Evolutionary conservation across 2,329 filamentous ascomycete genomes (phyloP).

Genomic region (Paecilomyces variotii): DNA sequence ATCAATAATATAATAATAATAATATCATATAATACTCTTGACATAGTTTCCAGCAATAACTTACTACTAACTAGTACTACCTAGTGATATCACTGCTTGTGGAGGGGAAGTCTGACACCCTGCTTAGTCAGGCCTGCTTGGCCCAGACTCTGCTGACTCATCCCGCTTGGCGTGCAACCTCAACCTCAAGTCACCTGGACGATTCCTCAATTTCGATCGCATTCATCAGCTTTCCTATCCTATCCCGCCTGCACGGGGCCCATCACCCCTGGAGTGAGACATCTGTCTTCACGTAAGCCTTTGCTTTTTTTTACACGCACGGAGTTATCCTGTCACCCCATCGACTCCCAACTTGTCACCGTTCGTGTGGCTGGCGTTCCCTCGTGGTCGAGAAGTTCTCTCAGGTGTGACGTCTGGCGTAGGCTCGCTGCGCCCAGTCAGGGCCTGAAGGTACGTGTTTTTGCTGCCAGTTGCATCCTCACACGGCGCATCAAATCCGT

Average conservation of each 20-base stretch:
- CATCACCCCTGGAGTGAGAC: not conserved
- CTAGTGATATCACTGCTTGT: not conserved
- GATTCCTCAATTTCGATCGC: not conserved
- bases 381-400: conserved; percentile 5
- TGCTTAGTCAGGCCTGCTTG: not conserved
- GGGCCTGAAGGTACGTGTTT: conserved; percentile 36
- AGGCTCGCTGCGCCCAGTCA: conserved; percentile 25
- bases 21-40: too few relatives aligned
- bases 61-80: too few relatives aligned
- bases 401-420: conserved; percentile 28
- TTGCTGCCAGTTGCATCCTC: conserved; percentile 19
- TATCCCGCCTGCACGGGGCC: not conserved
- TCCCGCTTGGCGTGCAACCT: not conserved
- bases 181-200: not conserved
- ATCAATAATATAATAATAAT: too few relatives aligned
- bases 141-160: not conserved
- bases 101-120: not conserved
- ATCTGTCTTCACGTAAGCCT: not conserved
- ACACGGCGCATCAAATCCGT: conserved; percentile 21
- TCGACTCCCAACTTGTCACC: not conserved
- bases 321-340: not conserved
- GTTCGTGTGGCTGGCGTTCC: not conserved
- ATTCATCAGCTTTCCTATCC: not conserved
- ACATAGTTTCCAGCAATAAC: too few relatives aligned
- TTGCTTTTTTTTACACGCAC: not conserved